Conservation (phyloP, 345 rosid species). For the Ailanthus altissimus region DNA sequence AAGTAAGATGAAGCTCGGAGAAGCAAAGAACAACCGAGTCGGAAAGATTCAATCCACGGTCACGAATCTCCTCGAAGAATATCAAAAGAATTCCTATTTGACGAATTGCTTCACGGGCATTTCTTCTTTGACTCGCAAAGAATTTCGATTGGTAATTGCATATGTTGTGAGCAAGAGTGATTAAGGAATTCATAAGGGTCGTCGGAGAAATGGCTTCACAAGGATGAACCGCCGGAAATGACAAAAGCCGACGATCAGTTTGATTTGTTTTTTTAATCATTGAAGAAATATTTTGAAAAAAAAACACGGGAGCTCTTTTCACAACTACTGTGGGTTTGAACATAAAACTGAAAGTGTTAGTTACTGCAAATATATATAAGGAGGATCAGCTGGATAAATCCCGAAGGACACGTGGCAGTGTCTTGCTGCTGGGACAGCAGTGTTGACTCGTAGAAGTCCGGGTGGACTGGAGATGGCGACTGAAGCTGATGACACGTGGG, state of each 20-base stretch:
- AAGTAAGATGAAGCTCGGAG: conserved; percentile 64
- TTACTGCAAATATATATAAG: conserved; percentile 2
- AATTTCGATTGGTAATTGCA: conserved; percentile 39
- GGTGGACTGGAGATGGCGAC: conserved; percentile 24
- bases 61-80: conserved; percentile 61
- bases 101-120: conserved; percentile 49
- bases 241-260: conserved; percentile 58
- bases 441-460: conserved; percentile 12
- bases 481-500: conserved; percentile 28
- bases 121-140: conserved; percentile 56
- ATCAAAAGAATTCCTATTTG: conserved; percentile 51
- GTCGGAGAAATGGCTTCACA: conserved; percentile 51
- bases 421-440: neutral
- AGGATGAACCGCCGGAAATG: conserved; percentile 77
- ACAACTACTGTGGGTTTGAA: neutral
- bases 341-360: neutral
- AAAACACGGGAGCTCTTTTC: neutral
- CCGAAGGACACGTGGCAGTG: conserved; percentile 41
- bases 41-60: conserved; percentile 28
- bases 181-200: conserved; percentile 60
- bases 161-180: conserved; percentile 44
- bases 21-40: conserved; percentile 47
- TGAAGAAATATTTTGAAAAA: neutral
- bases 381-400: neutral
- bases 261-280: conserved; percentile 41